Evolutionary conservation across 2,329 filamentous ascomycete species (phyloP), one percentile per base, ranked within the genome.

Genomic region (Aspergillus japonicus): DNA sequence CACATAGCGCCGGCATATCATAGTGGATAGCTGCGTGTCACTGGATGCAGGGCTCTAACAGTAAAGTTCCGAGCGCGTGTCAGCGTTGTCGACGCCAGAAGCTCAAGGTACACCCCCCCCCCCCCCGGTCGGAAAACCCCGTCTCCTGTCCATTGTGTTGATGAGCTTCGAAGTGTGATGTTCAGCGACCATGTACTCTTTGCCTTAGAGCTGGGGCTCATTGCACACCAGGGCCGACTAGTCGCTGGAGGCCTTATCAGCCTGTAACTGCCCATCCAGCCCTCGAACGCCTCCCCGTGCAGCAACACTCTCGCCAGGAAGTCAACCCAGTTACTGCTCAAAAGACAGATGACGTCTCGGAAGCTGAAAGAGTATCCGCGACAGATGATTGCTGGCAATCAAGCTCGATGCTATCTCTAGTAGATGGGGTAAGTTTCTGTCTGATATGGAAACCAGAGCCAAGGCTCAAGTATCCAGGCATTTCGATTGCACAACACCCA

Each of bases 371-470:
- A 1, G 26, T 16, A 11, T 10, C 19, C 4, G 11, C 16, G 5
- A 19, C 26, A n/a, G 11, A 31, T 6, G 61, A 58, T 19, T 39
- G 39, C 2, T 65, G 62, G 65, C 54, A 56, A 12, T 67, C 66
- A 6, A 69, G 67, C 50, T 68, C 66, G 1, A 68, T 64, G 6
- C 64, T 68, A 53, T 62, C 67, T 3, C 24, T 68, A 14, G 59
- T 68, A 5, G 54, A 61, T 39, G 65, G 64, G 10, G 67, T 68
- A 56, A 35, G 58, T 16, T 2, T 14, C 4, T 16, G 10, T 4
- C 16, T 1, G 12, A 1, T 21, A 6, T 11, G 12, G 26, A 29
- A 10, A 35, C 12, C 54, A 19, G 47, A 56, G 3, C 50, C 47
- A 35, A 47, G 62, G 50, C 26, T 10, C 1, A 4, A 3, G 12